Percentiles rank a stretch among this genome's conserved stretches.
These are phyloP conservation scores for Xylaria arbuscula DNA, from an alignment of 2,329 filamentous ascomycete species.

Conservation along the genomic window DNA sequence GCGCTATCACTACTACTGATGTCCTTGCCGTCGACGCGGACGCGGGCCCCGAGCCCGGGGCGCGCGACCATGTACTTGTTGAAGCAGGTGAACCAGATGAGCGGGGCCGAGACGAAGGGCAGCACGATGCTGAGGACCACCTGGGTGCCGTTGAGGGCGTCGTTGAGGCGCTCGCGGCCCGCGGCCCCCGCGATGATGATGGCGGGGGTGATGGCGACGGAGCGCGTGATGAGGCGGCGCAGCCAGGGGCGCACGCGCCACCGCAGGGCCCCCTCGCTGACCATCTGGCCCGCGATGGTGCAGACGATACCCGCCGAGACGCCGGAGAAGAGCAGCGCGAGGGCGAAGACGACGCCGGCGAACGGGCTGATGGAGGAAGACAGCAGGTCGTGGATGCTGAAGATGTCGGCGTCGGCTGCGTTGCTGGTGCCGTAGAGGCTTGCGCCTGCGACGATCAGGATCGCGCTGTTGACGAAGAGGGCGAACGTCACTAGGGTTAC, in stretches of 20 bases:
- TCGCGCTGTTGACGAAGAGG: slow-evolving; percentile 84
- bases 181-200: slow-evolving; percentile 87
- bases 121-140: slow-evolving; percentile 82
- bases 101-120: slow-evolving; percentile 83
- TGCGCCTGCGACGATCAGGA: slow-evolving; percentile 83
- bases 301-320: slow-evolving; percentile 87
- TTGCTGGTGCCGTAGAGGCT: slow-evolving; percentile 73
- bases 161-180: slow-evolving; percentile 75
- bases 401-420: slow-evolving; percentile 79
- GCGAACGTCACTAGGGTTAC: slow-evolving; percentile 84
- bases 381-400: slow-evolving; percentile 82
- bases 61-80: slow-evolving; percentile 82
- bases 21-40: slow-evolving; percentile 46
- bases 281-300: slow-evolving; percentile 91
- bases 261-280: slow-evolving; percentile 82
- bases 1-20: slow-evolving; percentile 8
- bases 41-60: slow-evolving; percentile 54
- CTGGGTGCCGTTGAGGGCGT: slow-evolving; percentile 79
- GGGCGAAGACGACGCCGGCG: slow-evolving; percentile 85
- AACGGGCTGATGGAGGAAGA: slow-evolving; percentile 74
- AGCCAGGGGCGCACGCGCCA: slow-evolving; percentile 83
- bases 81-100: slow-evolving; percentile 87
- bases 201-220: slow-evolving; percentile 82
- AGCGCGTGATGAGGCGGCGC: slow-evolving; percentile 79
- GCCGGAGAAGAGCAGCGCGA: slow-evolving; percentile 83